phyloP scores from a whole-genome alignment of 495 filamentous ascomycete genomes.

The Neurospora discreta region DNA sequence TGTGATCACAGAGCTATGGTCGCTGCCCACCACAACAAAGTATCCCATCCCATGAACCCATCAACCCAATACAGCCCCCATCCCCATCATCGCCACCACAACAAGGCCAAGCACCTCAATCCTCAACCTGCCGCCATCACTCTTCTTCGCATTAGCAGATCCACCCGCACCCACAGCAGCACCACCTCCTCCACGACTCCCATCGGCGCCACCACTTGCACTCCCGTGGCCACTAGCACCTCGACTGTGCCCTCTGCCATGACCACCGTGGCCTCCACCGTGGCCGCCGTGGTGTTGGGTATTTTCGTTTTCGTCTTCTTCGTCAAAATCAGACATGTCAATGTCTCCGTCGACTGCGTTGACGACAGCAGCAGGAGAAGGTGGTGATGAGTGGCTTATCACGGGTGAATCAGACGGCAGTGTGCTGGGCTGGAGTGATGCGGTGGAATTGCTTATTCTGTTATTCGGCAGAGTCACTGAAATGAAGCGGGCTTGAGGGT shows the following conservation, averaged over 20 bases:
- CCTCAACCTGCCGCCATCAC: neutral
- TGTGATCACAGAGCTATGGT: no score
- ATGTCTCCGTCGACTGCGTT: neutral
- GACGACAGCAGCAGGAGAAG: neutral
- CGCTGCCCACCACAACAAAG: no score
- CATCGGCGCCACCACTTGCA: neutral
- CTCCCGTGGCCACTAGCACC: neutral
- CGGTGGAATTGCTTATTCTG: neutral
- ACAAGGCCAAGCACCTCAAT: neutral
- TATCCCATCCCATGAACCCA: no score
- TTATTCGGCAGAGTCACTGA: neutral
- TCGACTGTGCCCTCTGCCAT: neutral
- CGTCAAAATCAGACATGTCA: neutral
- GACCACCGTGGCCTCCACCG: neutral
- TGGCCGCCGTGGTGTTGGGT: neutral
- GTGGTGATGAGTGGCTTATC: neutral
- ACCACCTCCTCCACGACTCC: neutral
- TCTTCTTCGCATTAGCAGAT: neutral
- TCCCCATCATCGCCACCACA: neutral
- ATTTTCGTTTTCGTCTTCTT: neutral
- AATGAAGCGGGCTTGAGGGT: rapidly evolving
- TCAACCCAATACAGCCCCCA: neutral
- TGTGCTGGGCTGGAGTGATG: neutral
- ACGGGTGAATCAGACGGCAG: rapidly evolving
- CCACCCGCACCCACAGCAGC: neutral